A percentile compares a stretch with the other conserved stretches of the same genome.
Evolutionary conservation across 2,329 filamentous ascomycete genomes (phyloP).

Genomic region (Exophiala phaeomuriformis): DNA sequence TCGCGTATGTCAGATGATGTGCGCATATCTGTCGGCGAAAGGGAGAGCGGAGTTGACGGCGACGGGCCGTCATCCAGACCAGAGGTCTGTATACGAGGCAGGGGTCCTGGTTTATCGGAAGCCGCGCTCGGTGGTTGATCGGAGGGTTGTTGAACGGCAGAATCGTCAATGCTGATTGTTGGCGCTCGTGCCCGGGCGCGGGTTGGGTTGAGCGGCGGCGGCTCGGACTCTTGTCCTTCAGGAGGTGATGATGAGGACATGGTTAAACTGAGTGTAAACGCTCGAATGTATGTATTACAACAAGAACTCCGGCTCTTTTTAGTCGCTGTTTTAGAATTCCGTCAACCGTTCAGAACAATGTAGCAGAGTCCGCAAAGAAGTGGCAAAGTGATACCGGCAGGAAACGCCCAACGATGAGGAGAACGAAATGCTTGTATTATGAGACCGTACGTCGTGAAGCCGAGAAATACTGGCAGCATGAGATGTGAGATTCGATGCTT

Average conservation of each 20-base stretch:
- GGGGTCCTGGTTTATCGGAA: conserved; percentile 32
- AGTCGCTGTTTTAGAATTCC: background rate
- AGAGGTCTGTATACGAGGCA: conserved; percentile 35
- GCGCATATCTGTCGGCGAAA: conserved; percentile 45
- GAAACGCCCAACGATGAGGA: conserved; percentile 4
- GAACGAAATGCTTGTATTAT: conserved; percentile 6
- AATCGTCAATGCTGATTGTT: conserved; percentile 53
- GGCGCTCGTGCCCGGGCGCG: conserved; percentile 36
- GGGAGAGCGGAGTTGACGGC: conserved; percentile 30
- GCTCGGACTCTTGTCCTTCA: conserved; percentile 13
- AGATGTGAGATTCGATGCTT: conserved; percentile 2
- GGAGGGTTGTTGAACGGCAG: conserved; percentile 33
- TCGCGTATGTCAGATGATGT: conserved; percentile 50
- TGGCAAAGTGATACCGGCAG: background rate
- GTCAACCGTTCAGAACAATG: background rate
- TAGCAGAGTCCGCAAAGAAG: background rate
- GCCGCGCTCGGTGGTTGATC: conserved; percentile 11
- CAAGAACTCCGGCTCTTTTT: background rate
- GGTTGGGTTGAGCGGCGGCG: conserved; percentile 9
- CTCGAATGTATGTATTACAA: background rate
- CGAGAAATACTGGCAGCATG: conserved; percentile 1
- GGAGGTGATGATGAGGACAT: conserved; percentile 14
- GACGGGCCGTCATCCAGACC: conserved; percentile 32
- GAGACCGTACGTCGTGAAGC: conserved; percentile 1
- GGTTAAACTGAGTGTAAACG: background rate